Evolutionary conservation across 2,329 filamentous ascomycete genomes (phyloP), one percentile per base, ranked within the genome.

Genomic region (Colletotrichum sp.): DNA sequence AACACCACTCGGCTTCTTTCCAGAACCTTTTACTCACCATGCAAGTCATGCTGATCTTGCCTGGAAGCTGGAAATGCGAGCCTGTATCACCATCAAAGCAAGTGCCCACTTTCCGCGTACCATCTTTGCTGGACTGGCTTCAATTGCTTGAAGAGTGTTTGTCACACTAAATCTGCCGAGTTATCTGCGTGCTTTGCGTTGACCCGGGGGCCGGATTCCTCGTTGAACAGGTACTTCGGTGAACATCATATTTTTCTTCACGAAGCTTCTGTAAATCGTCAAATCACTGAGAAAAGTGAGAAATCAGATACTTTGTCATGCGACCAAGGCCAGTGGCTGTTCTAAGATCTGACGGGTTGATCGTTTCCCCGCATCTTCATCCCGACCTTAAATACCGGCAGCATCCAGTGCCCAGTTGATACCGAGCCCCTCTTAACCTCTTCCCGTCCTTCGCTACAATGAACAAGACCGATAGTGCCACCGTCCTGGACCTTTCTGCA

Each of bases 401-500:
- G n/a, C 43, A n/a, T 33, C 24, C 29, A 21, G 31, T 18, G 16
- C 18, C 1, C 43, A 27, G 24, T 27, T 27, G 27, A 9, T 66
- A 15, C 43, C 24, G 12, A 21, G 5, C 27, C 27, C 29, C 55
- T 59, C 55, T 13, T 33, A n/a, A 31, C 16, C 55, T 33, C n/a
- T 13, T 21, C 18, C n/a, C 18, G 34, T 27, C n/a, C 47, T 21
- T 15, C 18, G 57, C n/a, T 21, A 11, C 34, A 27, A 76, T 76
- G 70, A n/a, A 66, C 11, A 70, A 65, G 16, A 27, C 61, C 6
- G 73, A 75, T 8, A 51, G 11, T 29, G 70, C 78, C 3, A 65
- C 73, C 18, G 76, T 78, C 21, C 63, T 81, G 2, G 78, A 81
- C 27, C 65, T 79, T 8, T 74, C 66, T 8, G 77, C 78, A 66